Conservation (phyloP, 2,329 filamentous ascomycete species). For the Fusarium coicis region DNA sequence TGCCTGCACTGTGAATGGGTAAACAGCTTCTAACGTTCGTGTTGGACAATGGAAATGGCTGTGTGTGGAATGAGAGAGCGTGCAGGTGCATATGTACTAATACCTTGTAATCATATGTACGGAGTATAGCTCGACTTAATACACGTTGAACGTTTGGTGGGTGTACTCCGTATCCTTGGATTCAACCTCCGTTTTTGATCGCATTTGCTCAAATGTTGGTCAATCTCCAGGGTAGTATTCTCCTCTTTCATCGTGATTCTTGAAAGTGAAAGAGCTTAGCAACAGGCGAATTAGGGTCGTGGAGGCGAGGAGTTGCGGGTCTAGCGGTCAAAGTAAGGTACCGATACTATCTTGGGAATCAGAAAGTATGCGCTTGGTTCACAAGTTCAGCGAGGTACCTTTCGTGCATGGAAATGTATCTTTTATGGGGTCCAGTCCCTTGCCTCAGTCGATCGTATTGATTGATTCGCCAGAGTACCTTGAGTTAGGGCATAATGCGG, state of each 20-base stretch:
- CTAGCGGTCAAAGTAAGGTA: conserved; percentile 31
- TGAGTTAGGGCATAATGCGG: conserved; percentile 31
- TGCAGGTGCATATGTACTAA: background rate
- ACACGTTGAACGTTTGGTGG: background rate
- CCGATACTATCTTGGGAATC: conserved; percentile 33
- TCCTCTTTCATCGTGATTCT: conserved; percentile 16
- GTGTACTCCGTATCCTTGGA: background rate
- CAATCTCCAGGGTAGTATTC: conserved; percentile 16
- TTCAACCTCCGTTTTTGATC: background rate
- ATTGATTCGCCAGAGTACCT: conserved; percentile 31
- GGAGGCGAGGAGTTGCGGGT: conserved; percentile 10
- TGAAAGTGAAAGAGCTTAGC: conserved; percentile 5
- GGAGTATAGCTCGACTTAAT: background rate
- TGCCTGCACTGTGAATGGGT: conserved; percentile 11
- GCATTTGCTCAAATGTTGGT: background rate
- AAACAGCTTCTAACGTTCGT: conserved; percentile 10
- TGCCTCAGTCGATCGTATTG: conserved; percentile 24
- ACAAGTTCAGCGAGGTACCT: conserved; percentile 27
- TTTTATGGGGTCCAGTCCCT: conserved; percentile 21
- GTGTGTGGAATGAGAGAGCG: background rate
- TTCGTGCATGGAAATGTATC: conserved; percentile 18
- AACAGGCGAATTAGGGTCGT: conserved; percentile 19
- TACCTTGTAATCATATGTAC: background rate
- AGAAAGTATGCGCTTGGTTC: background rate
- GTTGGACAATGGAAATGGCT: background rate